Conservation (phyloP, 495 filamentous ascomycete genomes). For the Aspergillus wentii region DNA sequence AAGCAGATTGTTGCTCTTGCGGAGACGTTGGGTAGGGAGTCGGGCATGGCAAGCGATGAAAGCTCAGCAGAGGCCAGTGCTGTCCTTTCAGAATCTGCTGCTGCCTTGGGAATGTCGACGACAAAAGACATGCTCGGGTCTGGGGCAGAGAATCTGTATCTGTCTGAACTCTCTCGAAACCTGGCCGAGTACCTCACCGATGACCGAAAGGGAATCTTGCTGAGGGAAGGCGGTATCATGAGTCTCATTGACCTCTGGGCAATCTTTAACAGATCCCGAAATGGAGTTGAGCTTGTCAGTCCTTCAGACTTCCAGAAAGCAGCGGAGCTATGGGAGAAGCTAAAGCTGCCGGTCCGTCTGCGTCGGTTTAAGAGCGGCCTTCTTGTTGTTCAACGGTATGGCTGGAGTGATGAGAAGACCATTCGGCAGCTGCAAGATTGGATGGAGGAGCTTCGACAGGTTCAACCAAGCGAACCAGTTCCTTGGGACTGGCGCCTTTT, state of each 20-base stretch:
- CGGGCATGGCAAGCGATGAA: conserved; percentile 50
- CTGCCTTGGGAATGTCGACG: conserved; percentile 80
- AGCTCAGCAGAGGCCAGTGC: conserved; percentile 62
- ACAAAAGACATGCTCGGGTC: conserved; percentile 84
- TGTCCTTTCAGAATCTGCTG: conserved; percentile 76
- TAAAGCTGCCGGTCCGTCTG: conserved; percentile 80
- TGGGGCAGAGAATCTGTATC: conserved; percentile 54
- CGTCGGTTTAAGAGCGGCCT: conserved; percentile 88
- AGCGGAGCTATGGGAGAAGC: conserved; percentile 78
- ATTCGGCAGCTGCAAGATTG: conserved; percentile 69
- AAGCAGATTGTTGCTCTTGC: conserved; percentile 93
- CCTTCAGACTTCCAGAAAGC: conserved; percentile 91
- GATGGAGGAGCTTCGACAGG: conserved; percentile 66
- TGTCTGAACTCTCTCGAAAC: conserved; percentile 79
- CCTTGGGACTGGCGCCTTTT: conserved; percentile 72
- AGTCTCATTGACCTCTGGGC: conserved; percentile 96
- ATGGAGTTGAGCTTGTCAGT: conserved; percentile 90
- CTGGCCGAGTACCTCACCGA: conserved; percentile 93
- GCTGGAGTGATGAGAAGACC: conserved; percentile 89
- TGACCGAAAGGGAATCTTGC: conserved; percentile 75
- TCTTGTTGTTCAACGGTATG: conserved; percentile 82
- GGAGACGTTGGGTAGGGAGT: conserved; percentile 75
- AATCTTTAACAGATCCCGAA: conserved; percentile 91
- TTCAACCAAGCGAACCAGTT: conserved; percentile 58
- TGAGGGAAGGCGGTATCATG: conserved; percentile 86